These are phyloP conservation scores for Brachypodium distachyon DNA, from an alignment of 202 grass and related monocot genomes.

Conservation along the genomic window DNA sequence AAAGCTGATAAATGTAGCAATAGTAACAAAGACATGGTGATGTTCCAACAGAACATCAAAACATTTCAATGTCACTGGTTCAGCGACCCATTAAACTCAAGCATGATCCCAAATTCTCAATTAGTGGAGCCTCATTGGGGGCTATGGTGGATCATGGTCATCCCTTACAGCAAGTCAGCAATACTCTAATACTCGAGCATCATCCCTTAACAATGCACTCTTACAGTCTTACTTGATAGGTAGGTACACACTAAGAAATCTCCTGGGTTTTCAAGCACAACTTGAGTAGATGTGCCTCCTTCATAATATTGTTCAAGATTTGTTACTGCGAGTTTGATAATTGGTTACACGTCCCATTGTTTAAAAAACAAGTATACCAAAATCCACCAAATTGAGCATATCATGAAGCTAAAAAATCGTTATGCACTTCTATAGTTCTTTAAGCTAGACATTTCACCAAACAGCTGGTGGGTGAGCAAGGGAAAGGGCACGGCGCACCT, in stretches of 20 bases:
- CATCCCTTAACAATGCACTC: not conserved
- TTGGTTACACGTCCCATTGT: not conserved
- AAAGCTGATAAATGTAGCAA: not conserved
- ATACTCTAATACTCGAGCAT: not conserved
- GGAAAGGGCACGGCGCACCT: slow-evolving; percentile 35
- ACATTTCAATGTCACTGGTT: not conserved
- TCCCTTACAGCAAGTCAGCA: not conserved
- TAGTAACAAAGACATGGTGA: not conserved
- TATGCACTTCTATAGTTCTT: not conserved
- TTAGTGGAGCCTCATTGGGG: not conserved
- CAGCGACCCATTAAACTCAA: not conserved
- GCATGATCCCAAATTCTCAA: not conserved
- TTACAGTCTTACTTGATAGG: no score
- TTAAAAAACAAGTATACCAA: not conserved
- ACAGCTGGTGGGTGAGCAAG: not conserved
- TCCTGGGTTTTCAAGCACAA: not conserved
- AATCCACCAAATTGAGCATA: not conserved
- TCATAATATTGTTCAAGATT: not conserved
- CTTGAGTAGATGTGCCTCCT: not conserved
- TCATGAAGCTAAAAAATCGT: not conserved
- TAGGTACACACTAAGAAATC: not conserved
- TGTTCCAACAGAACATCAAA: not conserved
- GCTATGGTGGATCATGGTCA: not conserved
- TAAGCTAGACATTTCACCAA: slow-evolving; percentile 13
- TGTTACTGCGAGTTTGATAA: not conserved